Evolutionary conservation across 2,329 filamentous ascomycete genomes (phyloP).

Genomic region (Bipolaris bicolor): DNA sequence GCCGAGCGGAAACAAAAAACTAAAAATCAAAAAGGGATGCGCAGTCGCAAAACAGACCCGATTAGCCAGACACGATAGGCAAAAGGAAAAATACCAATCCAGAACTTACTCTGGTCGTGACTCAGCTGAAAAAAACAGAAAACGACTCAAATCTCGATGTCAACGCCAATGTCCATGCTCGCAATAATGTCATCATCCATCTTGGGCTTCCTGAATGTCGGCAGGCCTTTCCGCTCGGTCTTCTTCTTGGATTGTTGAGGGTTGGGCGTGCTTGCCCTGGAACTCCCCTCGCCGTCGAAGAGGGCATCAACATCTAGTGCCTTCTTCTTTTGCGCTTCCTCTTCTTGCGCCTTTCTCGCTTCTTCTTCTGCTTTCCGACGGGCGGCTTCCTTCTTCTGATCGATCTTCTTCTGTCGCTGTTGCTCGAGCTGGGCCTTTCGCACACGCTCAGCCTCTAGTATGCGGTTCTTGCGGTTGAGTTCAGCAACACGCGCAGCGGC

Average conservation of each 20-base stretch:
- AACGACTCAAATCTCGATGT: slow-evolving; percentile 74
- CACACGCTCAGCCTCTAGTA: slow-evolving; percentile 85
- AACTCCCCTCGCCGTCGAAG: slow-evolving; percentile 53
- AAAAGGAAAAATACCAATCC: not conserved
- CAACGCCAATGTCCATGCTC: slow-evolving; percentile 85
- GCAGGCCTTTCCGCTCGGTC: slow-evolving; percentile 59
- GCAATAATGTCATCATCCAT: slow-evolving; percentile 94
- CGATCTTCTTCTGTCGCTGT: slow-evolving; percentile 48
- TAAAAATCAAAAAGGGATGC: no score
- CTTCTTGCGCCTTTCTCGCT: slow-evolving; percentile 53
- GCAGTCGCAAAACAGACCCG: no score
- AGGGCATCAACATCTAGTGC: slow-evolving; percentile 53
- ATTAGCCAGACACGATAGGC: not conserved
- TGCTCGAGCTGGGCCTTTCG: slow-evolving; percentile 88
- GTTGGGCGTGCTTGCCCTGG: slow-evolving; percentile 53
- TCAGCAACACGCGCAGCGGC: slow-evolving; percentile 84
- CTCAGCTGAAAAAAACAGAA: not conserved
- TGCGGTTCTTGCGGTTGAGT: slow-evolving; percentile 83
- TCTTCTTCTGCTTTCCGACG: slow-evolving; percentile 56
- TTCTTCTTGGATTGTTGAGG: slow-evolving; percentile 61
- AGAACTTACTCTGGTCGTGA: not conserved
- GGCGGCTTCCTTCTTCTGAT: slow-evolving; percentile 53
- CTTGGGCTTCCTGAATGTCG: slow-evolving; percentile 75
- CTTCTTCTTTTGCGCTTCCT: slow-evolving; percentile 37
- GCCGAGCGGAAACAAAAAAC: no score